These are phyloP conservation scores for Sarocladium brachiariae DNA, from an alignment of 2,329 filamentous ascomycete species.

Conservation along the genomic window DNA sequence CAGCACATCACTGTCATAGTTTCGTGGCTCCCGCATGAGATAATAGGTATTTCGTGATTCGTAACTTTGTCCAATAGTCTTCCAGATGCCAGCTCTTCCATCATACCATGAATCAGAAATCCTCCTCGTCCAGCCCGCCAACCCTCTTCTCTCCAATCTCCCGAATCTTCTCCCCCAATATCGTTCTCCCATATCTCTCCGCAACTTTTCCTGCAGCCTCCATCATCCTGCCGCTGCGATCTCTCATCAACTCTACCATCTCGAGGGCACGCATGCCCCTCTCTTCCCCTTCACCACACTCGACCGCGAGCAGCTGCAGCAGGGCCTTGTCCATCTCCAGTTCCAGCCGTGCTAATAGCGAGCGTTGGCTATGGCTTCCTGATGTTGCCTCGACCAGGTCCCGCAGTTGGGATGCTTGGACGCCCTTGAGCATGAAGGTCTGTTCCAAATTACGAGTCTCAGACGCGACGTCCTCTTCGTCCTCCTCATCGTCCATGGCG, in stretches of 20 bases:
- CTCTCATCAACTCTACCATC: conserved; percentile 77
- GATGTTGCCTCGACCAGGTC: conserved; percentile 67
- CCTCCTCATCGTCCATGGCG: conserved; percentile 26
- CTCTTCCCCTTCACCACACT: conserved; percentile 90
- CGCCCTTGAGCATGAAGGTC: conserved; percentile 65
- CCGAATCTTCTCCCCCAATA: conserved; percentile 85
- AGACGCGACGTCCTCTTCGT: conserved; percentile 23
- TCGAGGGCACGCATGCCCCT: conserved; percentile 92
- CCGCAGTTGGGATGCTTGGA: conserved; percentile 66
- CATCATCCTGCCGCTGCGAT: conserved; percentile 80
- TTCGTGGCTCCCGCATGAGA: no score
- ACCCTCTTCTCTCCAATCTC: conserved; percentile 70
- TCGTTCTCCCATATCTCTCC: conserved; percentile 69
- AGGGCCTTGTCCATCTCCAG: conserved; percentile 85
- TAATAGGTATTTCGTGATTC: background rate
- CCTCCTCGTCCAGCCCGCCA: conserved; percentile 53
- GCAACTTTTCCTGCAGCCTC: conserved; percentile 89
- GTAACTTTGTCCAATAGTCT: background rate
- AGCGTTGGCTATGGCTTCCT: conserved; percentile 50
- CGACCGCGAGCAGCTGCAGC: conserved; percentile 78
- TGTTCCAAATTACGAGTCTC: conserved; percentile 69
- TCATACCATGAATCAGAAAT: conserved; percentile 19
- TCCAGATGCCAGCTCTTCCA: background rate
- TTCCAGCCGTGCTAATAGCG: conserved; percentile 63
- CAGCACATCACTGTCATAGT: no score